A percentile compares a stretch with the other conserved stretches of the same genome.
These are phyloP conservation scores for Verbascum thapsus DNA, from an alignment of 257 asterid species.

Conservation along the genomic window DNA sequence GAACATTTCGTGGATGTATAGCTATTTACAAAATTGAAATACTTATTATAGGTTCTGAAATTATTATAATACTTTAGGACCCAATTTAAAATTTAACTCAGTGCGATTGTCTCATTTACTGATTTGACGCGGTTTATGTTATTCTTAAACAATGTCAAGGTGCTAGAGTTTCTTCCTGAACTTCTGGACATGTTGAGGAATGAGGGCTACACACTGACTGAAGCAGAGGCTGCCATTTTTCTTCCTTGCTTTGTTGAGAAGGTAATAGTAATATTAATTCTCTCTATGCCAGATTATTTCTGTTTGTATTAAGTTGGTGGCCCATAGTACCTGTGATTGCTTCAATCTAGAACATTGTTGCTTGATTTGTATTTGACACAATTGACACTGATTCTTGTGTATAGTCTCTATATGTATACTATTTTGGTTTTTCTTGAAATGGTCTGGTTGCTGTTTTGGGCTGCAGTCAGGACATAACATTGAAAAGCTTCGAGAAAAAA, in stretches of 20 bases:
- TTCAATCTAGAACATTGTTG: slow-evolving; percentile 17
- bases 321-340: slow-evolving; percentile 14
- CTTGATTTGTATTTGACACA: not conserved
- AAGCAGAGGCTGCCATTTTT: slow-evolving; percentile 95
- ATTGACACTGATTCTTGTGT: slow-evolving; percentile 6
- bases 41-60: not conserved
- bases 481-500: slow-evolving; percentile 88
- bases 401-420: not conserved
- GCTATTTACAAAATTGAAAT: not conserved
- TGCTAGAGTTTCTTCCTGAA: slow-evolving; percentile 97
- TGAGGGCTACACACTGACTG: slow-evolving; percentile 85
- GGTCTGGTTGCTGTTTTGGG: slow-evolving; percentile 25
- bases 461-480: slow-evolving; percentile 96
- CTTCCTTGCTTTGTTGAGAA: slow-evolving; percentile 95
- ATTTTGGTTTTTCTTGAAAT: slow-evolving; percentile 14
- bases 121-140: slow-evolving; percentile 23
- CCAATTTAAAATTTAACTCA: not conserved
- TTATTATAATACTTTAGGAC: slow-evolving; percentile 8
- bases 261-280: slow-evolving; percentile 44
- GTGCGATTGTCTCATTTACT: slow-evolving; percentile 6
- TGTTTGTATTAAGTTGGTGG: not conserved
- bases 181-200: slow-evolving; percentile 81
- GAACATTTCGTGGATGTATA: slow-evolving; percentile 1
- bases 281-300: slow-evolving; percentile 20
- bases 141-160: slow-evolving; percentile 47